A percentile compares a stretch with the other conserved stretches of the same genome.
Evolutionary conservation across 1,139 yeast species (phyloP).

Genomic region (Arxiozyma telluris): DNA sequence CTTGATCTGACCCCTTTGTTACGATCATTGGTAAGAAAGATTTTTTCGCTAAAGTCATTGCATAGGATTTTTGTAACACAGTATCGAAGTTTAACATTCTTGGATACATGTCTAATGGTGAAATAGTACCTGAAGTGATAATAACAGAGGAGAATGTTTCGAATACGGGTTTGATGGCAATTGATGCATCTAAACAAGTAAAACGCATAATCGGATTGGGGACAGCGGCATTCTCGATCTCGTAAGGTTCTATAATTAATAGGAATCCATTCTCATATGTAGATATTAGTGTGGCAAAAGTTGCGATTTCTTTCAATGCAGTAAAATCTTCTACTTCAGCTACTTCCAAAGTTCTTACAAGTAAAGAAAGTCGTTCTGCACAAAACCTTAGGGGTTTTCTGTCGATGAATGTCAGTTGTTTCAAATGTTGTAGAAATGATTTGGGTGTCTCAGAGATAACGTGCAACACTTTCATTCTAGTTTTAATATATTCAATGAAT

Average conservation of each 20-base stretch:
- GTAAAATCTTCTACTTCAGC: constrained; percentile 84
- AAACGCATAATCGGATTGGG: constrained; percentile 96
- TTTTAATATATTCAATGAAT: constrained; percentile 86
- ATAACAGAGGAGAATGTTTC: constrained; percentile 90
- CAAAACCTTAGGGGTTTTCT: constrained; percentile 85
- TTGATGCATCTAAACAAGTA: constrained; percentile 93
- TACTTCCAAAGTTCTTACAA: constrained; percentile 83
- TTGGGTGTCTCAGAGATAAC: constrained; percentile 95
- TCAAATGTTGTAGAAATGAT: constrained; percentile 83
- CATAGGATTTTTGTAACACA: constrained; percentile 86
- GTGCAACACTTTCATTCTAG: constrained; percentile 94
- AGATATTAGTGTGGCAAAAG: constrained; percentile 91
- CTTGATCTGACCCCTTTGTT: constrained; percentile 96
- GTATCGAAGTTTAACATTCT: constrained; percentile 93
- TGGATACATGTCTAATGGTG: constrained; percentile 98
- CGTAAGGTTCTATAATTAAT: constrained; percentile 88
- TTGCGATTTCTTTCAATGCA: constrained; percentile 90
- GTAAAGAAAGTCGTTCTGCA: constrained; percentile 77
- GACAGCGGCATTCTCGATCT: constrained; percentile 92
- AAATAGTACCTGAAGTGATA: constrained; percentile 94
- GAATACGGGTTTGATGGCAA: constrained; percentile 94
- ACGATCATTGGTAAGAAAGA: constrained; percentile 93
- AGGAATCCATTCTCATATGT: constrained; percentile 93
- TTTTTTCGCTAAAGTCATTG: constrained; percentile 89
- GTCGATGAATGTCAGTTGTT: constrained; percentile 87